Base-by-base conservation (phyloP, 306 rosid genomes). In the Arachis hypogaea region DNA sequence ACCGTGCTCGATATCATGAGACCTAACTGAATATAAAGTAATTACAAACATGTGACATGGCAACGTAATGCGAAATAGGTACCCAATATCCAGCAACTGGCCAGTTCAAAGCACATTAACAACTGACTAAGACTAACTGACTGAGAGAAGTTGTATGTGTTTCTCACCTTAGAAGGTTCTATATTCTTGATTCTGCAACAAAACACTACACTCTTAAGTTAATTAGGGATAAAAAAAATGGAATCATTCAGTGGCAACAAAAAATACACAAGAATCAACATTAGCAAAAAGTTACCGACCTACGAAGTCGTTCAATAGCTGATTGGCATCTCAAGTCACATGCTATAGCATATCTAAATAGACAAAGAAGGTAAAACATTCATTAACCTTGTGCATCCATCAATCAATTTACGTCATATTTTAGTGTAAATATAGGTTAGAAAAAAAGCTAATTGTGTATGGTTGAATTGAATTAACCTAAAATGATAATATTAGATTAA, bases 161-260 rank as follows among this genome's bases (percentile, higher is more conserved):
- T 60, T 51, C 90, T 89, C 80, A 74, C 98, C 98, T 93, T 93
- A 67, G 78, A 82, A 69, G 88, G 72, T 42, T 88, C 94, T 18
- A 93, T 89, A 40, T 86, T 89, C 88, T 93, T 93, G 89, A 93
- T 91, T 82, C 97, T 93, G 94, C 91, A 91, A 69, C 54, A 84
- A 46, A 77, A 78, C 72, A 76, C 80, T 5, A 78, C 41, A 78
- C 43, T 61, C 56, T 67, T 67, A 73, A 29, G 73, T 84, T 78
- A 84, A 44, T 68, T 69, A 46, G 62, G 66, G 38, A 62, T 11
- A 9, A 12, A 73, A 77, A 76, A 77, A 76, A 62, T 7, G 38
- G 43, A 66, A 58, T 51, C 11, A 66, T 50, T 38, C n/a, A 65
- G 60, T 16, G 29, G 22, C 2, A 66, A 9, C 58, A 38, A 6